A percentile compares a stretch with the other conserved stretches of the same genome.
Conservation (phyloP, 1,284 basidiomycete species). For the Ceratobasidium sp. region DNA sequence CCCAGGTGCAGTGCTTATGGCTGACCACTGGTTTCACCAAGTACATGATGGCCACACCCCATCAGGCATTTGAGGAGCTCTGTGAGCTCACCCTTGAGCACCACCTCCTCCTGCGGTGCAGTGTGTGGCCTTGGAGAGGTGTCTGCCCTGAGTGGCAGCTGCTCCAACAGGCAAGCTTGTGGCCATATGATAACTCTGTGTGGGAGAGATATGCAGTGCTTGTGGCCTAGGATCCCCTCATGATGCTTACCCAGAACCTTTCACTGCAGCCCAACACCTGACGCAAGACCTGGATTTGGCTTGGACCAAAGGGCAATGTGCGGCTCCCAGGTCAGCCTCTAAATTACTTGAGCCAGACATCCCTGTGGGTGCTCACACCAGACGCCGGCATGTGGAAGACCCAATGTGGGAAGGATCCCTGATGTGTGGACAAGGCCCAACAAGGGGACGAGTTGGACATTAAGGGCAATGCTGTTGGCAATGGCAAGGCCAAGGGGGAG, state of each 20-base stretch:
- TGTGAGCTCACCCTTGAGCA: not conserved
- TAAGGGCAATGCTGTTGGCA: not conserved
- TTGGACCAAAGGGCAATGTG: constrained; percentile 9
- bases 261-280: not conserved
- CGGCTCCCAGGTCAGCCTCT: not conserved
- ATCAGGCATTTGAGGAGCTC: not conserved
- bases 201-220: not conserved
- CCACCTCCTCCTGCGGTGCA: not conserved
- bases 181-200: not conserved
- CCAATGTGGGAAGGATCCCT: not conserved
- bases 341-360: constrained; percentile 2
- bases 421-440: not conserved
- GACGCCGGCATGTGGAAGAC: constrained; percentile 12
- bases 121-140: constrained; percentile 11
- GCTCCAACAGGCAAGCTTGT: not conserved
- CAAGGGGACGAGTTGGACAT: not conserved
- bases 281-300: not conserved
- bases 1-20: constrained; percentile 5
- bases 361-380: not conserved
- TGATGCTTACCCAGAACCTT: not conserved
- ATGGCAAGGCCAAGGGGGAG: not conserved
- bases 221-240: not conserved
- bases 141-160: constrained; percentile 25
- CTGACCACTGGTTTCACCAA: constrained; percentile 5
- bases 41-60: constrained; percentile 9